A percentile compares a stretch with the other conserved stretches of the same genome.
Evolutionary conservation across 441 rosid species (phyloP).

Genomic region (Bocquillonia castaneifolia): DNA sequence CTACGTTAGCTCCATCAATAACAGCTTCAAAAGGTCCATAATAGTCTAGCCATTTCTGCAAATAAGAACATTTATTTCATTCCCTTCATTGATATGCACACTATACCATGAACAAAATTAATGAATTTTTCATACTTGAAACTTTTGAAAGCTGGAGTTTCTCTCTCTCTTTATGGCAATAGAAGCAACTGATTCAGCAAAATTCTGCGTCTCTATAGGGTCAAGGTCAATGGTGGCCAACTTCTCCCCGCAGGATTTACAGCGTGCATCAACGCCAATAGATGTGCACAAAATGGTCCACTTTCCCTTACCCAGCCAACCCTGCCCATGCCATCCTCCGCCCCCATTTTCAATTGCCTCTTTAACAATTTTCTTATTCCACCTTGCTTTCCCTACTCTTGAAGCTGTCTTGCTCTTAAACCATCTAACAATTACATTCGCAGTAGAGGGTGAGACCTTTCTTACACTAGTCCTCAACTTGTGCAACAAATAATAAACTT

Average conservation of each 20-base stretch:
- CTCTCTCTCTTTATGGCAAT: slow-evolving; percentile 53
- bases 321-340: slow-evolving; percentile 72
- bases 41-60: slow-evolving; percentile 70
- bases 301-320: slow-evolving; percentile 66
- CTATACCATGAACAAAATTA: slow-evolving; percentile 10
- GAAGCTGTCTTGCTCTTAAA: slow-evolving; percentile 48
- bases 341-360: slow-evolving; percentile 46
- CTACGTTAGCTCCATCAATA: slow-evolving; percentile 61
- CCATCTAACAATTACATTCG: slow-evolving; percentile 45
- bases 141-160: slow-evolving; percentile 53
- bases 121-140: slow-evolving; percentile 43
- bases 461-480: slow-evolving; percentile 46
- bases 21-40: slow-evolving; percentile 72
- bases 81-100: slow-evolving; percentile 11
- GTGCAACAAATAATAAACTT: slow-evolving; percentile 59
- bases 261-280: slow-evolving; percentile 44
- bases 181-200: slow-evolving; percentile 58
- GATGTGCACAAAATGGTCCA: slow-evolving; percentile 41
- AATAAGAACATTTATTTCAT: slow-evolving; percentile 7
- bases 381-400: slow-evolving; percentile 45
- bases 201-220: slow-evolving; percentile 52
- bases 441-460: slow-evolving; percentile 47
- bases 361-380: slow-evolving; percentile 32
- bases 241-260: slow-evolving; percentile 54
- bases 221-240: slow-evolving; percentile 58